A percentile compares a stretch with the other conserved stretches of the same genome.
Conservation (phyloP, 148 eudicot species). For the Persicaria tinctoria region DNA sequence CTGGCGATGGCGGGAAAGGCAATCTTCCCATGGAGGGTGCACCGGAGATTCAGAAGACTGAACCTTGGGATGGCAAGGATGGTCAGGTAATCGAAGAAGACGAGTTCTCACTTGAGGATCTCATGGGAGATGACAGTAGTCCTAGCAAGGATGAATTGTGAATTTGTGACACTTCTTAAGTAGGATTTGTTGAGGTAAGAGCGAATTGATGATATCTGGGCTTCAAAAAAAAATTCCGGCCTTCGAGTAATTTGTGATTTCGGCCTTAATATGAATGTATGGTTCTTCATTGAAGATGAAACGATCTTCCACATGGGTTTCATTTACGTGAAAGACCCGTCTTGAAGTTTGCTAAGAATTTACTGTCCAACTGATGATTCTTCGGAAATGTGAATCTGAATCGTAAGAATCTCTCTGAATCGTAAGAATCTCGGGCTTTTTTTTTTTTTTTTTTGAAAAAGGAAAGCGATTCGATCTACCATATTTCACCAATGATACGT, state of each 20-base stretch:
- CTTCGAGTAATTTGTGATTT: not conserved
- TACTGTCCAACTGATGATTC: not conserved
- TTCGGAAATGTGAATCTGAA: not conserved
- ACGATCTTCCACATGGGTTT: not conserved
- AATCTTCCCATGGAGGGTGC: conserved; percentile 50
- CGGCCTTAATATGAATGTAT: not conserved
- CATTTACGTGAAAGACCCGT: not conserved
- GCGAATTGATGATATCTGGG: not conserved
- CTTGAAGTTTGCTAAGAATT: not conserved
- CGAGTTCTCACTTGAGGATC: conserved; percentile 95
- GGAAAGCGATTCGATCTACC: too few species aligned
- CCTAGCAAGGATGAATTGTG: conserved; percentile 50
- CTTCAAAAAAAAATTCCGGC: not conserved
- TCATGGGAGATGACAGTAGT: conserved; percentile 60
- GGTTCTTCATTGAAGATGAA: not conserved
- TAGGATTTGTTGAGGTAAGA: not conserved
- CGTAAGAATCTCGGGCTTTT: too few species aligned
- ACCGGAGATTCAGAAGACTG: conserved; percentile 46
- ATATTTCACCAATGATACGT: too few species aligned
- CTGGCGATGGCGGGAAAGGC: conserved; percentile 89
- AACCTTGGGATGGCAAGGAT: conserved; percentile 97
- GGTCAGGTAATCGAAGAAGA: conserved; percentile 88
- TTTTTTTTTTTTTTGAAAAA: too few species aligned
- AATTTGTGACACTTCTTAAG: conserved; percentile 28
- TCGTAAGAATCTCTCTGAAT: not conserved